Conservation (phyloP, 345 rosid species). For the Corchorus capsularis region DNA sequence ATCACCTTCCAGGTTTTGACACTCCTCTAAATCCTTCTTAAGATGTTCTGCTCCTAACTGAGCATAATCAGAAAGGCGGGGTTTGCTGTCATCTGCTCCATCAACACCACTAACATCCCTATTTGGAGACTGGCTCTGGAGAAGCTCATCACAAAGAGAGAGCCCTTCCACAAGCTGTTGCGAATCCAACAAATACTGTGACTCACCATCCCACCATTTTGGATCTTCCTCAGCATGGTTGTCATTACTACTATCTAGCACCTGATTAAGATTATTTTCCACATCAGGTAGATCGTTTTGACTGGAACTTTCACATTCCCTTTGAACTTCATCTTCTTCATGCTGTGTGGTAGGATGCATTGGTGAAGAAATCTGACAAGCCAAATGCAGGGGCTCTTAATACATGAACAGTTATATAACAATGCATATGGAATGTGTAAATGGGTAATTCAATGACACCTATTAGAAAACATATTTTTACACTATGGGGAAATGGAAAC, state of each 20-base stretch:
- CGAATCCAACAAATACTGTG: conserved; percentile 71
- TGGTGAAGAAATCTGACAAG: not conserved
- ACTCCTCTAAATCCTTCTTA: conserved; percentile 87
- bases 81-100: conserved; percentile 35
- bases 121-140: conserved; percentile 75
- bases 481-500: not conserved
- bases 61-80: conserved; percentile 76
- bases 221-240: conserved; percentile 51
- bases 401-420: not conserved
- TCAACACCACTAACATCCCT: conserved; percentile 49
- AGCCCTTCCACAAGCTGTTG: conserved; percentile 94
- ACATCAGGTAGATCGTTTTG: conserved; percentile 23
- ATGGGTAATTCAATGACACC: not conserved
- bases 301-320: conserved; percentile 35
- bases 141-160: conserved; percentile 79
- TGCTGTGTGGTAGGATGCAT: conserved; percentile 40
- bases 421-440: not conserved
- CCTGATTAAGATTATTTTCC: conserved; percentile 33
- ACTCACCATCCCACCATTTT: conserved; percentile 85
- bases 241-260: conserved; percentile 32
- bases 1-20: conserved; percentile 71
- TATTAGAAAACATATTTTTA: not conserved
- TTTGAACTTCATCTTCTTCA: conserved; percentile 48
- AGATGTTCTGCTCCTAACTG: conserved; percentile 68
- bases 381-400: conserved; percentile 8